Evolutionary conservation across 2,329 filamentous ascomycete genomes (phyloP).

Genomic region (Talaromyces sp.): DNA sequence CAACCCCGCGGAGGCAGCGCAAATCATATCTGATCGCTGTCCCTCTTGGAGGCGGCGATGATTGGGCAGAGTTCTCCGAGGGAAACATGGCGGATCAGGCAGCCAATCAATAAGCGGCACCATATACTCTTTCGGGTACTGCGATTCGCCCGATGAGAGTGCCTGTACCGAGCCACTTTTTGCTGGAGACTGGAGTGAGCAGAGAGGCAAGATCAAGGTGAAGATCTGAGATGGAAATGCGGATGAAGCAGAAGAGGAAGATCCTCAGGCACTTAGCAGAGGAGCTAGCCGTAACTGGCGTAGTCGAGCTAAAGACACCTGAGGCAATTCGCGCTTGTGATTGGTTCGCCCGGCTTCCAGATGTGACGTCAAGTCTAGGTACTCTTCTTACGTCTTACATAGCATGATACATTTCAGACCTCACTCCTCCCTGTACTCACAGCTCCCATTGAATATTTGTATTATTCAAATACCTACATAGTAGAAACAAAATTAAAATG

Average conservation of each 20-base stretch:
- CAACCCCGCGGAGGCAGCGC: not conserved
- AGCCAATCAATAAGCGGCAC: not conserved
- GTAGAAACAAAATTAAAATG: not conserved
- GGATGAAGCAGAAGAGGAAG: not conserved
- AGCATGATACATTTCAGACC: not conserved
- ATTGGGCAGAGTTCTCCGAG: conserved; percentile 2
- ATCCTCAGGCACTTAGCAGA: not conserved
- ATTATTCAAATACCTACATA: too few relatives aligned
- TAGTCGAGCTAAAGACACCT: not conserved
- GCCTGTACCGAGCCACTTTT: not conserved
- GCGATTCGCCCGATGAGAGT: not conserved
- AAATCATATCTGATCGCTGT: not conserved
- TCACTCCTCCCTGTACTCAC: not conserved
- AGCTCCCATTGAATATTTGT: not conserved
- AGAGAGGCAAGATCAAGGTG: not conserved
- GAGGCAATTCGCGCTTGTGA: not conserved
- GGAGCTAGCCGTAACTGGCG: not conserved
- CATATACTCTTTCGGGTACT: not conserved
- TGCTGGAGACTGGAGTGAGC: too few relatives aligned
- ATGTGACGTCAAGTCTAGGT: conserved; percentile 7
- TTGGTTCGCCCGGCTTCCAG: not conserved
- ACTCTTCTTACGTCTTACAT: not conserved
- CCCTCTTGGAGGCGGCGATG: not conserved
- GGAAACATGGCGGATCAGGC: not conserved
- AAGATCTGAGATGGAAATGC: not conserved